A percentile compares a stretch with the other conserved stretches of the same genome.
These are phyloP conservation scores for Coniella lustricola DNA, from an alignment of 2,329 filamentous ascomycete genomes.

Conservation along the genomic window DNA sequence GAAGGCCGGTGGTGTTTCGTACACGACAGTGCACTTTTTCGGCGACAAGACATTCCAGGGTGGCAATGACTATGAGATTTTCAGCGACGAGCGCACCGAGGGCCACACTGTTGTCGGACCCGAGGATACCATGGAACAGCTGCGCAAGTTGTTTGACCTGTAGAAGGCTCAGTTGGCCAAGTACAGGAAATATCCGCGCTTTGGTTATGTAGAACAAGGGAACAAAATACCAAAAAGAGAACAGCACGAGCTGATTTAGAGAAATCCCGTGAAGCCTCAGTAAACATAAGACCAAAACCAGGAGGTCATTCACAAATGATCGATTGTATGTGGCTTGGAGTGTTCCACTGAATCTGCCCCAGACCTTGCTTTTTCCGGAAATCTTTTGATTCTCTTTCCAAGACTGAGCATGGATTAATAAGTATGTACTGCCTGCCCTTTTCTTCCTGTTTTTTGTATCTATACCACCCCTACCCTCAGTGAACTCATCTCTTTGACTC, in stretches of 20 bases:
- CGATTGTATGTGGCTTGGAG: no score
- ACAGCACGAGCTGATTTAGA: no score
- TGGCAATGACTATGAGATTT: slow-evolving; percentile 96
- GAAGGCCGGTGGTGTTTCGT: slow-evolving; percentile 63
- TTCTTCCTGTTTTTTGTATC: background rate
- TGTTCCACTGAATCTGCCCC: no score
- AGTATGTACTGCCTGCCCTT: background rate
- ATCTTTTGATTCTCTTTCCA: no score
- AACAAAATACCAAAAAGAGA: no score
- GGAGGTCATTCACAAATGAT: no score
- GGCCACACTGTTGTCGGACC: slow-evolving; percentile 79
- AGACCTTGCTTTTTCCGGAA: no score
- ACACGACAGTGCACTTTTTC: slow-evolving; percentile 93
- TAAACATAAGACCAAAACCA: no score
- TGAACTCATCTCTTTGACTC: background rate
- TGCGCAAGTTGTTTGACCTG: slow-evolving; percentile 75
- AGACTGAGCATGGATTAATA: background rate
- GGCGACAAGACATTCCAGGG: slow-evolving; percentile 90
- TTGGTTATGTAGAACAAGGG: no score
- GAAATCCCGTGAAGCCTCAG: no score
- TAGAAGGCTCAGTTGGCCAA: slow-evolving; percentile 2
- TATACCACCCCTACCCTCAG: background rate
- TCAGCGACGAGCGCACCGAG: slow-evolving; percentile 68
- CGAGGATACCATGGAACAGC: slow-evolving; percentile 70
- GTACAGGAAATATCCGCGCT: no score